phyloP scores from a whole-genome alignment of 2,329 filamentous ascomycete species.

The Aspergillus sp. region DNA sequence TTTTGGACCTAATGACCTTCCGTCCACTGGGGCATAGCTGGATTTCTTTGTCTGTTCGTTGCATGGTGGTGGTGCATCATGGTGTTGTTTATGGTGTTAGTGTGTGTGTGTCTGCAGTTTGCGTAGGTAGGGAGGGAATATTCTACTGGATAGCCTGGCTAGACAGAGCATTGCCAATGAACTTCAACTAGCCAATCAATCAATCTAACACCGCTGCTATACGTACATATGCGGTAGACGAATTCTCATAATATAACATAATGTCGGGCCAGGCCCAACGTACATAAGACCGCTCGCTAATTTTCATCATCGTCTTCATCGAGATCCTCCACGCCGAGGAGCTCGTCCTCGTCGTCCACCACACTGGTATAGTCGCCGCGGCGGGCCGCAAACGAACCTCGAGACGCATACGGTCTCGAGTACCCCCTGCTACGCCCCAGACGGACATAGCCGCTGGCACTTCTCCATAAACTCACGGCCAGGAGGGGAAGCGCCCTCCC shows the following conservation, averaged over 20 bases:
- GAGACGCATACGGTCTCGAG: slow-evolving; percentile 73
- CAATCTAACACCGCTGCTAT: neutral
- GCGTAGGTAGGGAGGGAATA: too few species aligned
- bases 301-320: slow-evolving; percentile 76
- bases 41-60: too few species aligned
- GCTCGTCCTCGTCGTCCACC: slow-evolving; percentile 89
- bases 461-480: slow-evolving; percentile 69
- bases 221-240: neutral
- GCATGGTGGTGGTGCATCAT: too few species aligned
- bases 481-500: slow-evolving; percentile 72
- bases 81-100: too few species aligned
- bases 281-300: neutral
- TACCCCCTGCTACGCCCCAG: slow-evolving; percentile 48
- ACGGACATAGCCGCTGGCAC: slow-evolving; percentile 50
- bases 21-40: slow-evolving; percentile 13
- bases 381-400: slow-evolving; percentile 83
- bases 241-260: slow-evolving; percentile 4
- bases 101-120: too few species aligned
- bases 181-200: neutral
- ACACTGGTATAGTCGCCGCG: slow-evolving; percentile 85
- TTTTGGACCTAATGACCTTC: slow-evolving; percentile 63
- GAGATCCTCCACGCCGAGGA: slow-evolving; percentile 80
- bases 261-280: neutral
- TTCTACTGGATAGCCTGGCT: too few species aligned
- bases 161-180: too few species aligned